phyloP scores from a whole-genome alignment of 768 basidiomycete genomes.

The Leccinum olivaceopallidum region DNA sequence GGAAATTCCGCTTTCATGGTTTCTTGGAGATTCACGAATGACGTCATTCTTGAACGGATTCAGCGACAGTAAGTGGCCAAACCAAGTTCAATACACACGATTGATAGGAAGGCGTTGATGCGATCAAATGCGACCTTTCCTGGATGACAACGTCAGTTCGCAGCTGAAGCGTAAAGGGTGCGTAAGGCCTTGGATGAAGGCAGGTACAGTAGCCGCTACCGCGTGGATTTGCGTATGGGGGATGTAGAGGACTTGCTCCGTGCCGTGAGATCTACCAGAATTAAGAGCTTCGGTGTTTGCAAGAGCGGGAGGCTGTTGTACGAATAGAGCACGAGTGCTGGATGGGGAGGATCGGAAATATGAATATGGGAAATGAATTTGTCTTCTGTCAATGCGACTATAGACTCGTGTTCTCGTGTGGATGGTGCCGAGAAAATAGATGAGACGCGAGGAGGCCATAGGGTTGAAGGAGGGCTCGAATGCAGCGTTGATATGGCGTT shows the following conservation, averaged over 20 bases:
- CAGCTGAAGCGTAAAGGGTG: too few species aligned
- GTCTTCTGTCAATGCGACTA: constrained; percentile 66
- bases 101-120: too few species aligned
- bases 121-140: too few species aligned
- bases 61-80: too few species aligned
- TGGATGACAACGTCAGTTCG: too few species aligned
- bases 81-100: too few species aligned
- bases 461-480: constrained; percentile 42
- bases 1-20: too few species aligned
- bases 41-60: too few species aligned
- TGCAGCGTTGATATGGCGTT: constrained; percentile 53
- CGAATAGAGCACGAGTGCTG: constrained; percentile 47
- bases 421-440: constrained; percentile 70
- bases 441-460: constrained; percentile 51
- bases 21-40: too few species aligned
- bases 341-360: constrained; percentile 35
- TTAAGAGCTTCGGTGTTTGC: constrained; percentile 49
- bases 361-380: constrained; percentile 60
- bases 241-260: constrained; percentile 59
- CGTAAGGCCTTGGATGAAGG: too few species aligned
- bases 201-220: too few species aligned
- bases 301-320: constrained; percentile 54
- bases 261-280: constrained; percentile 88
- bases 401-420: constrained; percentile 49
- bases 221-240: too few species aligned